Evolutionary conservation across 2,329 filamentous ascomycete genomes (phyloP).

Genomic region (Colletotrichum truncatum): DNA sequence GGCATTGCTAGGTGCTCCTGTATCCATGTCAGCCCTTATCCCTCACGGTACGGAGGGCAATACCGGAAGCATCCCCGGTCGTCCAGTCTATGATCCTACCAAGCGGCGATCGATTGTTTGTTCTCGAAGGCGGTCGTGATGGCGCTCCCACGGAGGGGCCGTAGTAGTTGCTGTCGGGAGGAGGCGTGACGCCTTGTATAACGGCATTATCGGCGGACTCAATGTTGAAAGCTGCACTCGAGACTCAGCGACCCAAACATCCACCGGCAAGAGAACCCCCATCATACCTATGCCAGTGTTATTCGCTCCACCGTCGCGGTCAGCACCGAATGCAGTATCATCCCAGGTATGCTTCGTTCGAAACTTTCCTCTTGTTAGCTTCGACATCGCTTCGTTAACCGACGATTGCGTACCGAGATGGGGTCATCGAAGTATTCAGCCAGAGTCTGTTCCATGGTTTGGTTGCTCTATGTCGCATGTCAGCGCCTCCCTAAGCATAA

Average conservation of each 20-base stretch:
- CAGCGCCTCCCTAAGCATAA: not conserved
- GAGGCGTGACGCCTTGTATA: constrained; percentile 54
- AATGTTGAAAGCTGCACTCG: constrained; percentile 61
- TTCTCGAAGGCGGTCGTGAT: constrained; percentile 70
- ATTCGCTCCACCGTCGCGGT: constrained; percentile 59
- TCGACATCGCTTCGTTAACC: not conserved
- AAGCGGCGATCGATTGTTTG: constrained; percentile 65
- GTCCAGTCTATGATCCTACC: constrained; percentile 60
- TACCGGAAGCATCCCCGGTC: constrained; percentile 41
- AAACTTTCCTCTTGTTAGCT: constrained; percentile 45
- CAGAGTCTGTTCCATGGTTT: constrained; percentile 58
- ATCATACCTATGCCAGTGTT: constrained; percentile 55
- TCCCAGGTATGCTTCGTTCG: constrained; percentile 63
- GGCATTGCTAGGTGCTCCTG: constrained; percentile 38
- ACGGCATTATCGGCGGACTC: constrained; percentile 57
- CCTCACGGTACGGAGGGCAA: constrained; percentile 18
- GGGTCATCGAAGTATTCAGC: constrained; percentile 62
- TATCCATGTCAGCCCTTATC: constrained; percentile 27
- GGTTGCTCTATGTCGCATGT: constrained; percentile 46
- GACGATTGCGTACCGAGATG: constrained; percentile 28
- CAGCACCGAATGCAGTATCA: constrained; percentile 60
- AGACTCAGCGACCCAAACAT: not conserved
- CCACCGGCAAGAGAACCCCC: not conserved
- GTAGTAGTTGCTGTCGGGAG: constrained; percentile 46
- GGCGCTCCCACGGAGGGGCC: constrained; percentile 52